phyloP scores from a whole-genome alignment of 1,284 basidiomycete genomes.

The Ustilago shanxiensis region DNA sequence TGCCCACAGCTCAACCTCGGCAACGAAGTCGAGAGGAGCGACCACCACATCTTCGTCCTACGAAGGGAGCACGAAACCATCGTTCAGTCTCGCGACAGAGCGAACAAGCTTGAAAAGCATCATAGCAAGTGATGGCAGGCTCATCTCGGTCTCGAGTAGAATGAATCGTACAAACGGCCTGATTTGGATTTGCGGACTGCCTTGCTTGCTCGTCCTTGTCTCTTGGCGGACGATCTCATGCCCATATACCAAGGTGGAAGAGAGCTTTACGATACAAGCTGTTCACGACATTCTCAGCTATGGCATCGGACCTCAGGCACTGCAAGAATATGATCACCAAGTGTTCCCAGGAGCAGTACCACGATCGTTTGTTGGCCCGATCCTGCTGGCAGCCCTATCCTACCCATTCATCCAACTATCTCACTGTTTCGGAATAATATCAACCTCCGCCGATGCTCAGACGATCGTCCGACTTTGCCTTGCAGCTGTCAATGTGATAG shows the following conservation, averaged over 20 bases:
- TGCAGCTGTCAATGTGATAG: slow-evolving; percentile 77
- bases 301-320: slow-evolving; percentile 73
- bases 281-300: slow-evolving; percentile 87
- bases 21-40: too few species aligned
- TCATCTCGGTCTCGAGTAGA: background rate
- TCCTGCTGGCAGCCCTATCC: slow-evolving; percentile 61
- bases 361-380: slow-evolving; percentile 83
- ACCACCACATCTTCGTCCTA: too few species aligned
- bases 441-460: slow-evolving; percentile 76
- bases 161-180: slow-evolving; percentile 22
- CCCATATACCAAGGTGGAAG: slow-evolving; percentile 96
- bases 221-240: slow-evolving; percentile 31
- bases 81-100: background rate
- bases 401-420: slow-evolving; percentile 67
- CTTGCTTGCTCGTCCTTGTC: slow-evolving; percentile 28
- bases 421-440: slow-evolving; percentile 72
- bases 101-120: background rate
- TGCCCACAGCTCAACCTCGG: too few species aligned
- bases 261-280: slow-evolving; percentile 94
- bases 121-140: too few species aligned
- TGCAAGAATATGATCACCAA: slow-evolving; percentile 85
- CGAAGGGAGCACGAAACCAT: background rate
- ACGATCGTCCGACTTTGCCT: slow-evolving; percentile 81
- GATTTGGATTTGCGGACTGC: slow-evolving; percentile 24
- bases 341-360: slow-evolving; percentile 90